Conservation (phyloP, 1,139 yeast genomes). For the Geotrichum australiense region DNA sequence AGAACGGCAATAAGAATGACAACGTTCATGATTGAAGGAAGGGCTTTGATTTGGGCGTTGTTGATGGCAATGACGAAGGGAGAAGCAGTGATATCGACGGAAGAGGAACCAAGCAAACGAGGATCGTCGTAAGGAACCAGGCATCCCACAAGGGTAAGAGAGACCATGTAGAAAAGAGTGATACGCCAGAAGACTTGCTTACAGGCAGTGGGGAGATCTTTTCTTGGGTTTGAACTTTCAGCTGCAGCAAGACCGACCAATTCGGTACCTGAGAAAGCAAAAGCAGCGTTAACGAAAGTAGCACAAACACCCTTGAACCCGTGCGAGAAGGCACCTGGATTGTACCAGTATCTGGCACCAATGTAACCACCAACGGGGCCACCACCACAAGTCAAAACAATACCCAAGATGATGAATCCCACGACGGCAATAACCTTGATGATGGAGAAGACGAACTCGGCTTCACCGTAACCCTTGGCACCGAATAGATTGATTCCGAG, state of each 20-base stretch:
- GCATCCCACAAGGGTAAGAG: slow-evolving; percentile 55
- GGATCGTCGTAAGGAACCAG: slow-evolving; percentile 59
- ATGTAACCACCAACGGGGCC: slow-evolving; percentile 58
- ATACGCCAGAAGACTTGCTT: slow-evolving; percentile 72
- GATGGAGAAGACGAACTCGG: slow-evolving; percentile 58
- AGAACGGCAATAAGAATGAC: slow-evolving; percentile 62
- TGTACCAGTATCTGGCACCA: slow-evolving; percentile 55
- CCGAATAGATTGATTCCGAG: slow-evolving; percentile 59
- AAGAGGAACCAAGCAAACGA: slow-evolving; percentile 41
- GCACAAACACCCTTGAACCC: slow-evolving; percentile 78
- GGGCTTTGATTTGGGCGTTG: slow-evolving; percentile 48
- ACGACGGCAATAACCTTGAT: slow-evolving; percentile 57
- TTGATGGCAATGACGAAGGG: slow-evolving; percentile 67
- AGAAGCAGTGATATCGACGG: slow-evolving; percentile 53
- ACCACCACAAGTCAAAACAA: slow-evolving; percentile 60
- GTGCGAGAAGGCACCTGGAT: slow-evolving; percentile 57
- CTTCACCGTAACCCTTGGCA: slow-evolving; percentile 71
- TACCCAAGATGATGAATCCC: slow-evolving; percentile 61
- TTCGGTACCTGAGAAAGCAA: slow-evolving; percentile 81
- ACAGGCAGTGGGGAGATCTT: slow-evolving; percentile 64
- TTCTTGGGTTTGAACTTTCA: slow-evolving; percentile 50
- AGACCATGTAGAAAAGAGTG: slow-evolving; percentile 54
- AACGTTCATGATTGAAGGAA: slow-evolving; percentile 66
- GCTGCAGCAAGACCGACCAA: slow-evolving; percentile 73
- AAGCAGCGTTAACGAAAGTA: slow-evolving; percentile 80